phyloP scores from a whole-genome alignment of 805 yeast genomes.

The Candida parachauliodes region DNA sequence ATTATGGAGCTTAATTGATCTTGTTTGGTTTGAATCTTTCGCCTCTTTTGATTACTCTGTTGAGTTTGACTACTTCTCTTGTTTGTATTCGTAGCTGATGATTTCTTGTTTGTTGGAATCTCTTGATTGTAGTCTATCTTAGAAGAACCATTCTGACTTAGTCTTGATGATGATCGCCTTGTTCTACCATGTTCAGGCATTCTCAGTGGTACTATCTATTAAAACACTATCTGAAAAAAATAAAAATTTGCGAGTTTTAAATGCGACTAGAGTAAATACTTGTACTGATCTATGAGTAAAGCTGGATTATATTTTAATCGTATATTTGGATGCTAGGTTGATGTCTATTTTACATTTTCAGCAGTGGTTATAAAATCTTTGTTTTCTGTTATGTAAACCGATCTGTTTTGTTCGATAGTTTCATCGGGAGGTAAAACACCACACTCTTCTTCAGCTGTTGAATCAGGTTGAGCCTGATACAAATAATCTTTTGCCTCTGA shows the following conservation, averaged over 20 bases:
- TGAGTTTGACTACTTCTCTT: neutral
- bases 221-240: neutral
- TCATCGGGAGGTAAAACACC: constrained; percentile 33
- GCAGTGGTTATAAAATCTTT: constrained; percentile 32
- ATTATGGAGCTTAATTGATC: constrained; percentile 39
- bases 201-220: too few relatives aligned
- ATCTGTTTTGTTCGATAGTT: constrained; percentile 23
- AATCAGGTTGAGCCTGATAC: constrained; percentile 40
- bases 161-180: constrained; percentile 5
- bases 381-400: constrained; percentile 32
- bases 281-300: too few relatives aligned
- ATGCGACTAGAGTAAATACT: too few relatives aligned
- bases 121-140: neutral
- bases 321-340: neutral
- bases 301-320: neutral
- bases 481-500: constrained; percentile 41
- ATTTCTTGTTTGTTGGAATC: neutral
- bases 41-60: constrained; percentile 15
- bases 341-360: constrained; percentile 9
- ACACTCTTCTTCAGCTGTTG: constrained; percentile 33
- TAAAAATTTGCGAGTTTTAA: too few relatives aligned
- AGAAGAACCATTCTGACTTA: constrained; percentile 4
- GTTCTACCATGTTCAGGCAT: constrained; percentile 5
- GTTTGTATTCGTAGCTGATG: neutral
- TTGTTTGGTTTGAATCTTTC: constrained; percentile 16